Percentiles rank a stretch among this genome's conserved stretches.
These are phyloP conservation scores for Lindgomyces ingoldianus DNA, from an alignment of 495 filamentous ascomycete genomes.

Conservation along the genomic window DNA sequence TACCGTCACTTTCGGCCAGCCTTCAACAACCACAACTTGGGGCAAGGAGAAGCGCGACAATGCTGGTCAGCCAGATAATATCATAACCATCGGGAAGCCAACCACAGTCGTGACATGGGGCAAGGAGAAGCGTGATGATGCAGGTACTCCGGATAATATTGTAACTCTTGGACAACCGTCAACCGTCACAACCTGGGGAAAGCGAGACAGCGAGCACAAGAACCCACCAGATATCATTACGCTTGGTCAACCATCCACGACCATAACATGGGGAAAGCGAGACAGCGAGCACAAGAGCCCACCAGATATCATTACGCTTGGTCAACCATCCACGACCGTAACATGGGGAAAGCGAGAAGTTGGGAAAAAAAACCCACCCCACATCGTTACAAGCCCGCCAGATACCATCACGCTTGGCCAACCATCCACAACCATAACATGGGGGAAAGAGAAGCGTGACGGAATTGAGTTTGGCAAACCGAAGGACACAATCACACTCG, in stretches of 20 bases:
- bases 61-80: background rate
- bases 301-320: conserved; percentile 18
- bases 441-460: conserved; percentile 24
- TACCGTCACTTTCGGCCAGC: background rate
- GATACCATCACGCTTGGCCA: conserved; percentile 17
- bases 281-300: background rate
- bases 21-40: background rate
- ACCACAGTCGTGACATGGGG: conserved; percentile 20
- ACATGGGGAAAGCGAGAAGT: conserved; percentile 25
- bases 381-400: background rate
- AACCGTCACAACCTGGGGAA: conserved; percentile 25
- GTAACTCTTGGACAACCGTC: conserved; percentile 19
- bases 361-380: background rate
- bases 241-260: conserved; percentile 9
- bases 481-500: background rate
- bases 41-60: background rate
- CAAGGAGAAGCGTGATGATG: conserved; percentile 2
- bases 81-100: conserved; percentile 1
- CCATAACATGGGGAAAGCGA: conserved; percentile 26
- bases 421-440: conserved; percentile 6
- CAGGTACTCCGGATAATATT: background rate
- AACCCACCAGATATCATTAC: conserved; percentile 3
- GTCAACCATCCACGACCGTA: conserved; percentile 9
- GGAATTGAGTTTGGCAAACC: background rate
- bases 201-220: conserved; percentile 1